A percentile compares a stretch with the other conserved stretches of the same genome.
These are phyloP conservation scores for Rhododendron molle DNA, from an alignment of 148 eudicot species.

Conservation along the genomic window DNA sequence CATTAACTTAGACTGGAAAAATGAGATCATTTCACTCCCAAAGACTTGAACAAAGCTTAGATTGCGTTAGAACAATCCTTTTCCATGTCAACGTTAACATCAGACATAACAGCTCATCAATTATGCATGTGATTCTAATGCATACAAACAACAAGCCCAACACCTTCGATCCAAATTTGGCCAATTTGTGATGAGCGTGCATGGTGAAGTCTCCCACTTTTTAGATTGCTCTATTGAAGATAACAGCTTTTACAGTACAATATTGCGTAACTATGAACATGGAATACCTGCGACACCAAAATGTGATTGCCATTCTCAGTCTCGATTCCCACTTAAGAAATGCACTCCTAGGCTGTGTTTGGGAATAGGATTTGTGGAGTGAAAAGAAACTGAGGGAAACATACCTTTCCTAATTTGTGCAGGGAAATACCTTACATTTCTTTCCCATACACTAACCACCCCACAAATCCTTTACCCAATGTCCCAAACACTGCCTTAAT, in stretches of 20 bases:
- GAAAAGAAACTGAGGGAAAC: not conserved
- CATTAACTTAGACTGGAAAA: not conserved
- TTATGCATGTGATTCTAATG: not conserved
- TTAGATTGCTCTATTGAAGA: not conserved
- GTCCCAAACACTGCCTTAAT: not conserved
- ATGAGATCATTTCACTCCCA: not conserved
- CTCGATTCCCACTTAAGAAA: not conserved
- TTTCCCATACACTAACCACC: not conserved
- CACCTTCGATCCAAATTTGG: not conserved
- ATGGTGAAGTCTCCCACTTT: not conserved
- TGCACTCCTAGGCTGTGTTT: not conserved
- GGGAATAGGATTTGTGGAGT: not conserved
- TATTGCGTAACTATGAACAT: not conserved
- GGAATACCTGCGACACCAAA: not conserved
- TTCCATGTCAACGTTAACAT: not conserved
- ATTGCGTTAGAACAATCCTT: not conserved
- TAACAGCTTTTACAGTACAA: not conserved
- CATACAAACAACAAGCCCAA: not conserved
- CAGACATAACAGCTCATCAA: not conserved
- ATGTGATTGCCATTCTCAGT: not conserved
- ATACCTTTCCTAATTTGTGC: not conserved
- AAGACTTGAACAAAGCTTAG: not conserved
- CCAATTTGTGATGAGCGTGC: not conserved
- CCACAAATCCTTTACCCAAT: not conserved
- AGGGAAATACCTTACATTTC: not conserved